Evolutionary conservation across 2,329 filamentous ascomycete genomes (phyloP), one percentile per base, ranked within the genome.

Genomic region (Aureobasidium zeae): DNA sequence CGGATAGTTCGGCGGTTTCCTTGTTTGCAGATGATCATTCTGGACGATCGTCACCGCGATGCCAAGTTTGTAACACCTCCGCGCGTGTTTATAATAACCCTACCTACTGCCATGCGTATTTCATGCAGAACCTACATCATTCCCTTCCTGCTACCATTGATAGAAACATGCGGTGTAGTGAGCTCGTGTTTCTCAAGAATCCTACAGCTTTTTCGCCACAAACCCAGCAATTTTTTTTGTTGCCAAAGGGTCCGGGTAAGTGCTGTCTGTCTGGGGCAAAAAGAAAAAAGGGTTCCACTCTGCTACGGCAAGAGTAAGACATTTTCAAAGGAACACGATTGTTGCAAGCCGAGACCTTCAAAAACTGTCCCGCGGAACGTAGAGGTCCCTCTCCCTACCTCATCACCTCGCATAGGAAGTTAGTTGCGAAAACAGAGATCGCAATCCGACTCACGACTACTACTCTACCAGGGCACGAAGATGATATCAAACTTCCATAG

Each of bases 361-460:
- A 29, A 6, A 38, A 30, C 25, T 13, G 35, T 38, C 25, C 22
- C 35, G 35, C 24, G 12, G 12, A 6, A 4, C 35, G 25, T 17
- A 38, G 12, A 11, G 9, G n/a, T n/a, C n/a, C n/a, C n/a, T n/a
- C n/a, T n/a, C n/a, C n/a, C n/a, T n/a, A n/a, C n/a, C n/a, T n/a
- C n/a, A n/a, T n/a, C n/a, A 16, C 35, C n/a, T 41, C 37, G 30
- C 25, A 39, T 19, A 30, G 25, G 37, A 32, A 32, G n/a, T n/a
- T n/a, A n/a, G n/a, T n/a, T n/a, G n/a, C n/a, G n/a, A n/a, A n/a
- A n/a, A n/a, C n/a, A n/a, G n/a, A n/a, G n/a, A n/a, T n/a, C n/a
- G n/a, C 28, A 6, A 24, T n/a, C n/a, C 19, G 20, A 41, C 26
- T 31, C 37, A 41, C n/a, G 20, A n/a, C n/a, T n/a, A n/a, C n/a